phyloP scores from a whole-genome alignment of 192 early-diverging fungal genomes.

The Backusella liffmaniae region DNA sequence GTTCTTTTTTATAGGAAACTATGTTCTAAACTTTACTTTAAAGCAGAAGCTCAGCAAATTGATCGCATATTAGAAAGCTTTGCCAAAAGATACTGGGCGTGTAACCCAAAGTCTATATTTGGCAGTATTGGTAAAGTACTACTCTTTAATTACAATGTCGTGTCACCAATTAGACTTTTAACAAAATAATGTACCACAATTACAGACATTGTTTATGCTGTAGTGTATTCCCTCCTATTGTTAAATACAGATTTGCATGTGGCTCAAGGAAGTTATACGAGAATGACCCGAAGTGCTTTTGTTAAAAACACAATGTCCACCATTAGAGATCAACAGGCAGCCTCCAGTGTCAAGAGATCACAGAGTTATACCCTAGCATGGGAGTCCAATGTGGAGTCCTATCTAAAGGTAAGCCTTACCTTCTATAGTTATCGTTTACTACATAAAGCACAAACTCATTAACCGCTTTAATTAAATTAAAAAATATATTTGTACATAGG shows the following conservation, averaged over 20 bases:
- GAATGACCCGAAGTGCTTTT: constrained; percentile 76
- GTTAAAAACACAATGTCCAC: constrained; percentile 67
- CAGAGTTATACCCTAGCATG: constrained; percentile 39
- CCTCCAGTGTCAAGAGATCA: constrained; percentile 12
- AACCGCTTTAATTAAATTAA: not conserved
- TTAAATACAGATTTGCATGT: constrained; percentile 94
- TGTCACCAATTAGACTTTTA: not conserved
- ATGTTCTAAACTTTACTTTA: constrained; percentile 76
- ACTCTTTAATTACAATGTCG: not conserved
- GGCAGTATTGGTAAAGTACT: constrained; percentile 30
- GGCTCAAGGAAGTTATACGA: constrained; percentile 67
- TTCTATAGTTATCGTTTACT: not conserved
- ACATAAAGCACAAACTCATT: not conserved
- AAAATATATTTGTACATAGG: constrained; percentile 20
- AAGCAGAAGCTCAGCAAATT: constrained; percentile 91
- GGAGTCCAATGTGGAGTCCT: constrained; percentile 53
- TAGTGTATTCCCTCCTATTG: constrained; percentile 82
- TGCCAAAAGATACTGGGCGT: constrained; percentile 79
- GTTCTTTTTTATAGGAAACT: constrained; percentile 42
- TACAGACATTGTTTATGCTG: constrained; percentile 80
- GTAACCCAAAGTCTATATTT: constrained; percentile 66
- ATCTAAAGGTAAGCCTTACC: constrained; percentile 41
- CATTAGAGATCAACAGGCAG: constrained; percentile 34
- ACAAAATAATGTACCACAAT: not conserved
- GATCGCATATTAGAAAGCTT: constrained; percentile 87